Percentiles rank a stretch among this genome's conserved stretches.
Conservation (phyloP, 768 basidiomycete species). For the Lentinus brumalis region DNA sequence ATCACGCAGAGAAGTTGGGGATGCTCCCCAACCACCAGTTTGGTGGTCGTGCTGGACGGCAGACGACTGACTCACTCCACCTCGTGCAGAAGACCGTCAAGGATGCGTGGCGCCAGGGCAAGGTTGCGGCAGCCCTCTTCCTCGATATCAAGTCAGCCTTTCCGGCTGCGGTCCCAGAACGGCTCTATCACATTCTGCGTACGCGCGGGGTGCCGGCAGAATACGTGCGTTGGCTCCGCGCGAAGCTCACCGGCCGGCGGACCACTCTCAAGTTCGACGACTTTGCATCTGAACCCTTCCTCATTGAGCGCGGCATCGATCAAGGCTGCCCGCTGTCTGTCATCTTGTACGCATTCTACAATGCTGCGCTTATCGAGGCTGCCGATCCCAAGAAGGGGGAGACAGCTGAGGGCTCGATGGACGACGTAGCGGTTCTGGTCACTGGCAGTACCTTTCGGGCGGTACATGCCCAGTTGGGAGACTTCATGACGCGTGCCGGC, state of each 20-base stretch:
- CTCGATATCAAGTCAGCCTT: too few relatives aligned
- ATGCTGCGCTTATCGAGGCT: slow-evolving; percentile 23
- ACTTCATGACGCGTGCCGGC: slow-evolving; percentile 10
- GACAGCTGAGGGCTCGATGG: slow-evolving; percentile 14
- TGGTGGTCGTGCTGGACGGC: background rate
- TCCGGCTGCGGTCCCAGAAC: too few relatives aligned
- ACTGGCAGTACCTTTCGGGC: slow-evolving; percentile 8
- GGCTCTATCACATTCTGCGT: too few relatives aligned
- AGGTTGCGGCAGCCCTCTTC: too few relatives aligned
- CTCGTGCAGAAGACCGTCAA: background rate
- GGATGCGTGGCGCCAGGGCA: too few relatives aligned
- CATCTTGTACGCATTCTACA: slow-evolving; percentile 36
- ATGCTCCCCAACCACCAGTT: background rate
- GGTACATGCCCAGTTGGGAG: slow-evolving; percentile 1
- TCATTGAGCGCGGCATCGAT: slow-evolving; percentile 30
- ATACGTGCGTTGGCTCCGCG: slow-evolving; percentile 18
- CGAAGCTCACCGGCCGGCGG: slow-evolving; percentile 21
- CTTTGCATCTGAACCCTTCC: slow-evolving; percentile 19
- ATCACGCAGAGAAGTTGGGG: background rate
- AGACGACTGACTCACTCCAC: background rate
- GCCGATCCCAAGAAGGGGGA: slow-evolving; percentile 19
- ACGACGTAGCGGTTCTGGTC: slow-evolving; percentile 19
- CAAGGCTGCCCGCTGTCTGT: slow-evolving; percentile 38
- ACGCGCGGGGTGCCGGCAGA: slow-evolving; percentile 9
- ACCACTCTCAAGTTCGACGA: slow-evolving; percentile 31